Percentiles rank a stretch among this genome's conserved stretches.
Evolutionary conservation across 2,329 filamentous ascomycete species (phyloP).

Genomic region (Hypoxylon sp.): DNA sequence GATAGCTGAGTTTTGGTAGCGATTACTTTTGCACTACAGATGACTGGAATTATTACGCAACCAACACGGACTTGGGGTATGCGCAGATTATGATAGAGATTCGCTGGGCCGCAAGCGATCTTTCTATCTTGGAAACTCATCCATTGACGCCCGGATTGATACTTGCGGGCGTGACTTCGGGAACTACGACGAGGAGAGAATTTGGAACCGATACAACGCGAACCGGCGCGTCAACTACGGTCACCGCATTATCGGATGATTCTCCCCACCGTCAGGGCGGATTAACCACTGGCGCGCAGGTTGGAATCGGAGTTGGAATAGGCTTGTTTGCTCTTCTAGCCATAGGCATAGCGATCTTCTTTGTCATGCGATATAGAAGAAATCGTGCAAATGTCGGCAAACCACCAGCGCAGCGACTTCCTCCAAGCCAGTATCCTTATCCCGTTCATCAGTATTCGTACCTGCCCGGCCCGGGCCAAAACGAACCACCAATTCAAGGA

Average conservation of each 20-base stretch:
- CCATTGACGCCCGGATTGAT: constrained; percentile 41
- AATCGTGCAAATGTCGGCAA: constrained; percentile 6
- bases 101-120: constrained; percentile 43
- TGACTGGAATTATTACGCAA: constrained; percentile 40
- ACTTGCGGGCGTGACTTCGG: constrained; percentile 10
- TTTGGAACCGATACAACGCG: constrained; percentile 1
- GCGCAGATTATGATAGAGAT: constrained; percentile 44
- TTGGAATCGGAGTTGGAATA: constrained; percentile 34
- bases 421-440: constrained; percentile 18
- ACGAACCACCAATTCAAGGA: constrained; percentile 11
- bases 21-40: constrained; percentile 30
- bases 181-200: not conserved
- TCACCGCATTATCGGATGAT: not conserved
- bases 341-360: constrained; percentile 18
- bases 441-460: constrained; percentile 25
- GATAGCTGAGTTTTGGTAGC: constrained; percentile 18
- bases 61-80: constrained; percentile 25
- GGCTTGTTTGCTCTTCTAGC: constrained; percentile 25
- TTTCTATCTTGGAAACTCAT: constrained; percentile 43
- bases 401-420: constrained; percentile 9
- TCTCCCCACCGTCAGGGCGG: not conserved
- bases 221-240: constrained; percentile 12
- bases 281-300: constrained; percentile 20
- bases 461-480: constrained; percentile 12
- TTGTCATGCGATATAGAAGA: constrained; percentile 31